phyloP scores from a whole-genome alignment of 176 grass and related monocot genomes.

The Thalia dealbata region DNA sequence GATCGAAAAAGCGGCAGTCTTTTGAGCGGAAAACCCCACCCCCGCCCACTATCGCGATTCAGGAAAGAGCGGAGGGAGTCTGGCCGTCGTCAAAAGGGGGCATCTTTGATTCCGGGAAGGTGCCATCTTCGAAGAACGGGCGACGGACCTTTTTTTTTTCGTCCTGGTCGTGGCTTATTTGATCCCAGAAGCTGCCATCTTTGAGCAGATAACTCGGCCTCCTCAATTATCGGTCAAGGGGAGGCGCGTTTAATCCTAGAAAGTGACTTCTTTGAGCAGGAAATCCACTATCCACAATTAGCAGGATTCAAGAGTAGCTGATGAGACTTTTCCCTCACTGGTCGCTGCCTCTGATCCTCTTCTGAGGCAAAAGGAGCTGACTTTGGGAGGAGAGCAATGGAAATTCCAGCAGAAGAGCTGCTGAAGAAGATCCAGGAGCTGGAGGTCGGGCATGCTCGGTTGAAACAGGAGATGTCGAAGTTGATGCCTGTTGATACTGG shows the following conservation, averaged over 20 bases:
- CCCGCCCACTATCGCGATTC: neutral
- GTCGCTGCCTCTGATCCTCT: neutral
- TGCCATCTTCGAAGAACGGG: neutral
- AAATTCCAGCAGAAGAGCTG: constrained; percentile 43
- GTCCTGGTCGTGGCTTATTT: neutral
- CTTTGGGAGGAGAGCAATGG: constrained; percentile 58
- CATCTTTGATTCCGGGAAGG: neutral
- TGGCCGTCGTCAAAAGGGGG: neutral
- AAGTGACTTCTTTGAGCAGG: neutral
- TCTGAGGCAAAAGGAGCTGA: constrained; percentile 16
- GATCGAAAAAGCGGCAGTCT: constrained; percentile 2
- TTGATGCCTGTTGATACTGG: constrained; percentile 21
- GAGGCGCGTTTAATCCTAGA: neutral
- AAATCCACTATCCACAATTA: neutral
- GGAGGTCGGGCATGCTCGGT: constrained; percentile 53
- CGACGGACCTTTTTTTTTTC: neutral
- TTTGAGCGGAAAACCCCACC: neutral
- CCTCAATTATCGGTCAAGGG: neutral
- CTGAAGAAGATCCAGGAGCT: constrained; percentile 80
- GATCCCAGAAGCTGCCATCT: neutral
- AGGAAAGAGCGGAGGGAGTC: neutral
- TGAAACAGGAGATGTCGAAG: constrained; percentile 85
- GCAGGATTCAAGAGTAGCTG: neutral
- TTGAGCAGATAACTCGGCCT: neutral
- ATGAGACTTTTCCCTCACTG: neutral